These are phyloP conservation scores for Phyllosticta capitalensis DNA, from an alignment of 2,329 filamentous ascomycete species.

Conservation along the genomic window DNA sequence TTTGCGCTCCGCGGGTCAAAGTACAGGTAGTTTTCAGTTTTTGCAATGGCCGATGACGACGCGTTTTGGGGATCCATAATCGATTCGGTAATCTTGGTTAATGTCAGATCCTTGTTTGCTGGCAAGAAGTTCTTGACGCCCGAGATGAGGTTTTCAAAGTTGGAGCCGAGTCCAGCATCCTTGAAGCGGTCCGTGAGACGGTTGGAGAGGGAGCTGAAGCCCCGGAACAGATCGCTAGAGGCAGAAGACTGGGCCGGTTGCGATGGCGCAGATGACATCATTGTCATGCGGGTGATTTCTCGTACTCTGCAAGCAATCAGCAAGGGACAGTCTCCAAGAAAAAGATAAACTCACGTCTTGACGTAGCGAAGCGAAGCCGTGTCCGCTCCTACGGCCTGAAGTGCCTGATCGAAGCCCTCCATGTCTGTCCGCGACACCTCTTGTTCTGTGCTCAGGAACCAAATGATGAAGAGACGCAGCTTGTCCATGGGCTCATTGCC, in stretches of 20 bases:
- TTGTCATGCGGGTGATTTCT: constrained; percentile 94
- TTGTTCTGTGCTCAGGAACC: constrained; percentile 79
- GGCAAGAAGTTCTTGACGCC: constrained; percentile 99
- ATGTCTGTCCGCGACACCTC: constrained; percentile 77
- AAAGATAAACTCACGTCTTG: constrained; percentile 54
- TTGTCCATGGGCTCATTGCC: constrained; percentile 82
- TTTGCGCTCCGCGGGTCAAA: constrained; percentile 93
- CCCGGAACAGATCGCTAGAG: constrained; percentile 77
- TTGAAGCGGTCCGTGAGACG: constrained; percentile 90
- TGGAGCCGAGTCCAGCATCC: constrained; percentile 74
- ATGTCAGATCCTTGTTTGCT: constrained; percentile 84
- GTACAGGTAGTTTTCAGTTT: constrained; percentile 94
- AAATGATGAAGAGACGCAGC: constrained; percentile 89
- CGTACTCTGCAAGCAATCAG: constrained; percentile 52
- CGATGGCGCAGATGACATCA: constrained; percentile 76
- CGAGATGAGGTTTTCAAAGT: constrained; percentile 88
- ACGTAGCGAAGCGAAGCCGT: constrained; percentile 74
- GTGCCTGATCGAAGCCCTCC: constrained; percentile 74
- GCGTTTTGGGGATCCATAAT: constrained; percentile 94
- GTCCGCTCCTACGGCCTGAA: constrained; percentile 67
- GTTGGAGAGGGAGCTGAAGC: constrained; percentile 84
- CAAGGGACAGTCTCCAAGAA: background rate
- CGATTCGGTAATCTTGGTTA: constrained; percentile 96
- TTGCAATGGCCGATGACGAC: constrained; percentile 83
- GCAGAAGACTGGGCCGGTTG: constrained; percentile 51